These are phyloP conservation scores for Malassezia sympodialis DNA, from an alignment of 1,284 basidiomycete species.

Conservation along the genomic window DNA sequence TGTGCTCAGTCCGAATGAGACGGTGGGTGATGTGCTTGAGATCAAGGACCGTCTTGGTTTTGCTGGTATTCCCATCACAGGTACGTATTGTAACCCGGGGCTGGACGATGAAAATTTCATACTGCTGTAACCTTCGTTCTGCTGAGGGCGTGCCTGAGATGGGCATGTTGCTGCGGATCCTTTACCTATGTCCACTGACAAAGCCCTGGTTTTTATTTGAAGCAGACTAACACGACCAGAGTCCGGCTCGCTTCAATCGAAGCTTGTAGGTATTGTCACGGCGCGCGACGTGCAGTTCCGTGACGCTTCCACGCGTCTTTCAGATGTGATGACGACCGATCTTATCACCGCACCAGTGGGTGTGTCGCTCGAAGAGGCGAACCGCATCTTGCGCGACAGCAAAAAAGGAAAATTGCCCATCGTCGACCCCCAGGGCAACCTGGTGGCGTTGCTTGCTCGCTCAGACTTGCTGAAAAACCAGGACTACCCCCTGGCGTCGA, in stretches of 20 bases:
- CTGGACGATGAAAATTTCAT: constrained; percentile 53
- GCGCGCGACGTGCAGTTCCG: constrained; percentile 94
- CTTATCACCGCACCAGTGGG: constrained; percentile 42
- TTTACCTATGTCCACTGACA: constrained; percentile 50
- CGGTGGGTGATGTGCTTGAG: constrained; percentile 80
- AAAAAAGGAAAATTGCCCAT: constrained; percentile 89
- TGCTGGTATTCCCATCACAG: constrained; percentile 94
- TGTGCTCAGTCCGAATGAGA: constrained; percentile 65
- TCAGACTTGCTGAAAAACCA: constrained; percentile 97
- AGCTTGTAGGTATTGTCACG: constrained; percentile 91
- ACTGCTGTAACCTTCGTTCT: constrained; percentile 72
- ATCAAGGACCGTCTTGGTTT: constrained; percentile 88
- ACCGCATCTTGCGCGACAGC: constrained; percentile 83
- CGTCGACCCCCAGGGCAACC: constrained; percentile 35
- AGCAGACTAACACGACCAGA: constrained; percentile 53
- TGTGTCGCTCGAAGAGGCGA: constrained; percentile 74
- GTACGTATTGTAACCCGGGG: constrained; percentile 52
- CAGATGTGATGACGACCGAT: constrained; percentile 72
- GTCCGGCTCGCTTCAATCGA: constrained; percentile 72
- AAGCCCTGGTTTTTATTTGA: neutral
- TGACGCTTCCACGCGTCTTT: constrained; percentile 59
- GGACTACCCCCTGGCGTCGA: constrained; percentile 88
- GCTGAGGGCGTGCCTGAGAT: constrained; percentile 60
- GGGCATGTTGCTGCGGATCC: constrained; percentile 63
- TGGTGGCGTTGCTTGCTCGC: constrained; percentile 52